Evolutionary conservation across 768 basidiomycete genomes (phyloP).

Genomic region (Hemileccinum rubropunctum): DNA sequence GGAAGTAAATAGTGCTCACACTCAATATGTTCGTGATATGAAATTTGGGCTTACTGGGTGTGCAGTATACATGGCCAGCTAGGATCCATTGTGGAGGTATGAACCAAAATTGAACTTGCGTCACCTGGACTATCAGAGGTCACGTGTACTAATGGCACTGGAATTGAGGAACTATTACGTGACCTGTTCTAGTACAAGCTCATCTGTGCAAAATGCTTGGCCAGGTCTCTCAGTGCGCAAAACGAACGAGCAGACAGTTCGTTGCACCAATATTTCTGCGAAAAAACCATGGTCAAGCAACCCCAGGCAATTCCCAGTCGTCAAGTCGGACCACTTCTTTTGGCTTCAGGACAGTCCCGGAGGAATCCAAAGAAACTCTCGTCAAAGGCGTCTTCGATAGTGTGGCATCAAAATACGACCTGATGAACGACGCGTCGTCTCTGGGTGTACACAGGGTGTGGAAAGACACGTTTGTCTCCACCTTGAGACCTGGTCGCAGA

Average conservation of each 20-base stretch:
- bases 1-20: background rate
- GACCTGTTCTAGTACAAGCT: background rate
- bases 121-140: too few relatives aligned
- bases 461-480: slow-evolving; percentile 88
- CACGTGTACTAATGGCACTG: too few relatives aligned
- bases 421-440: slow-evolving; percentile 99
- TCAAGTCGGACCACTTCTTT: slow-evolving; percentile 70
- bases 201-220: slow-evolving; percentile 13
- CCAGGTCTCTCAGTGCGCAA: slow-evolving; percentile 15
- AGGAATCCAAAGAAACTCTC: slow-evolving; percentile 81
- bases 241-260: slow-evolving; percentile 9
- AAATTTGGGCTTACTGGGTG: background rate
- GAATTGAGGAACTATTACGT: slow-evolving; percentile 1
- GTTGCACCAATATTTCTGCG: slow-evolving; percentile 13
- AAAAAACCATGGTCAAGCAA: slow-evolving; percentile 21
- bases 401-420: slow-evolving; percentile 91
- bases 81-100: too few relatives aligned
- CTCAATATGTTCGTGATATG: background rate
- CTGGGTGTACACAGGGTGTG: slow-evolving; percentile 94
- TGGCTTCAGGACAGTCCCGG: slow-evolving; percentile 87
- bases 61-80: background rate
- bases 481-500: slow-evolving; percentile 71
- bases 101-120: too few relatives aligned
- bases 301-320: slow-evolving; percentile 8
- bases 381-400: slow-evolving; percentile 95